Evolutionary conservation across 495 filamentous ascomycete species (phyloP).

Genomic region (Penicillium canescens): DNA sequence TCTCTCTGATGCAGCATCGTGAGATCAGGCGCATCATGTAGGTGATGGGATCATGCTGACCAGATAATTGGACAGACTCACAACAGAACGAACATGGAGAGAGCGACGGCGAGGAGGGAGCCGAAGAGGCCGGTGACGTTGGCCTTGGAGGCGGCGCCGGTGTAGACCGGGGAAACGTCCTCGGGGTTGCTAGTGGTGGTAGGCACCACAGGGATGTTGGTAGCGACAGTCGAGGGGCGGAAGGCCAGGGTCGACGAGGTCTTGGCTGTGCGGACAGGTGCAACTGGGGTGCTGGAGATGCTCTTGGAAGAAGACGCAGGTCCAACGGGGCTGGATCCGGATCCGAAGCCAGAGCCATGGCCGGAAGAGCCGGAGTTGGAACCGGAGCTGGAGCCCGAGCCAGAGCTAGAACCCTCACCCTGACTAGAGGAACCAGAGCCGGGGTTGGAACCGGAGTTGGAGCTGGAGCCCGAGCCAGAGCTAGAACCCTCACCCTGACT

Average conservation of each 20-base stretch:
- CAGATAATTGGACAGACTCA: slow-evolving; percentile 1
- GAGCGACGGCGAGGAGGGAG: slow-evolving; percentile 6
- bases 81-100: slow-evolving; percentile 14
- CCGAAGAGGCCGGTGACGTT: slow-evolving; percentile 1
- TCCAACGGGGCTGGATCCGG: background rate
- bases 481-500: background rate
- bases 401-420: too few species aligned
- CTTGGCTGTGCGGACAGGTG: slow-evolving; percentile 6
- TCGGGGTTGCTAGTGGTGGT: slow-evolving; percentile 20
- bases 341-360: slow-evolving; percentile 1
- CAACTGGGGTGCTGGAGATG: slow-evolving; percentile 1
- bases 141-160: slow-evolving; percentile 21
- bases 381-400: background rate
- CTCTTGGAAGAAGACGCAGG: background rate
- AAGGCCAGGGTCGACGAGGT: slow-evolving; percentile 18
- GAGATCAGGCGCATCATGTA: slow-evolving; percentile 4
- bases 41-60: slow-evolving; percentile 7
- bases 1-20: slow-evolving; percentile 8
- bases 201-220: slow-evolving; percentile 11
- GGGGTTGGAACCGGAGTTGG: too few species aligned
- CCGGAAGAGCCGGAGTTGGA: slow-evolving; percentile 3
- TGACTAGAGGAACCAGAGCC: too few species aligned
- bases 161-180: slow-evolving; percentile 24
- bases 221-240: slow-evolving; percentile 18
- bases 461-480: too few species aligned